Base-by-base conservation (phyloP, 2,329 filamentous ascomycete species). In the Sporothrix luriei region DNA sequence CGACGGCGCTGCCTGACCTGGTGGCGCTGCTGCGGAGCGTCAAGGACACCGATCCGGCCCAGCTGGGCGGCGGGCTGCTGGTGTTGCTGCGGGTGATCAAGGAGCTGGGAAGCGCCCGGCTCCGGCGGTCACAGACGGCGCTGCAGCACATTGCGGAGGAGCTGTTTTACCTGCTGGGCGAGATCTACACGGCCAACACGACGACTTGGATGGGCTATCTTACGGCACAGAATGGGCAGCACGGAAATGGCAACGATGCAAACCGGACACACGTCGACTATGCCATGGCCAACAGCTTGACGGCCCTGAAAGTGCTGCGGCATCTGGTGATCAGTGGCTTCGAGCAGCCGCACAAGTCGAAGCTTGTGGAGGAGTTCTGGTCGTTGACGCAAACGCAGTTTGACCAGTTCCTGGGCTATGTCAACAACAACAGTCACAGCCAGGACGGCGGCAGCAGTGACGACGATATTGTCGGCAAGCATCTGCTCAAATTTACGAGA, bases 401-500 rank as follows among this genome's bases (percentile, higher is more conserved):
- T 72, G 89, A 88, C n/a, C 85, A 90, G 52, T 90, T 97, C 71
- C 85, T 96, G 48, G 81, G 81, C 29, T 86, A 90, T 71, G 82
- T 90, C 66, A 84, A 84, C 73, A 84, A 84, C 66, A 84, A 84
- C 73, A 84, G 84, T 72, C 82, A 84, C 54, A 84, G 54, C 33
- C 33, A 48, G 21, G 54, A 16, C 33, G 49, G 11, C 33, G 49
- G 11, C 40, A 40, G 10, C 26, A 46, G n/a, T 11, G 54, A 43
- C 48, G 33, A 46, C 55, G 38, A 49, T 10, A 51, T 90, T 29
- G 82, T 97, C n/a, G 91, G 91, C 73, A 96, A 93, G 77, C 94
- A 97, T 76, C 83, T 97, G 2, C 81, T 97, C 54, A 94, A 98
- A 76, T 90, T 98, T 65, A 90, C 94, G 3, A 99, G 98, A 79